These are phyloP conservation scores for Jatropha multifida DNA, from an alignment of 441 rosid genomes.

Conservation along the genomic window DNA sequence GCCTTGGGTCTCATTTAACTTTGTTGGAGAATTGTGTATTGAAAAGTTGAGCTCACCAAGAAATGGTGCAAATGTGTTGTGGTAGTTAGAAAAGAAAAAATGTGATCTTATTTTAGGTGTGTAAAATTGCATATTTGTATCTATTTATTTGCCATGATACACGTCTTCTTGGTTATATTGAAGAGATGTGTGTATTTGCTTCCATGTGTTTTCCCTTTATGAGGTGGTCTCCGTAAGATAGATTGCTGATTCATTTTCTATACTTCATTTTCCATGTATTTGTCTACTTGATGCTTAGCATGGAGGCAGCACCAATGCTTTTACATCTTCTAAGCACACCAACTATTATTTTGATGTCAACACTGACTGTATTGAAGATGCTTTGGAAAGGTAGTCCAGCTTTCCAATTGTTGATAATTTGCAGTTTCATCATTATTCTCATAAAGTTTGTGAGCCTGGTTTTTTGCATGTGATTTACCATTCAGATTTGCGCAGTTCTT, in stretches of 20 bases:
- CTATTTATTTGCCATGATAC: background rate
- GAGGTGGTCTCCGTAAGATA: background rate
- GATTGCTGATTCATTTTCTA: background rate
- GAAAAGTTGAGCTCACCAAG: too few species aligned
- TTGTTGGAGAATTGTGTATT: too few species aligned
- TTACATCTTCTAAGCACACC: conserved; percentile 66
- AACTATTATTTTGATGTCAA: conserved; percentile 73
- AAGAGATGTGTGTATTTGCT: background rate
- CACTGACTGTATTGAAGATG: conserved; percentile 72
- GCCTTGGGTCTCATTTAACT: too few species aligned
- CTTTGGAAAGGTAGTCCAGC: conserved; percentile 73
- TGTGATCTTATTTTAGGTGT: background rate
- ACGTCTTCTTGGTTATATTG: background rate
- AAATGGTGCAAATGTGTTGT: too few species aligned
- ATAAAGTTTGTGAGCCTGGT: conserved; percentile 17
- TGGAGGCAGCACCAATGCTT: conserved; percentile 90
- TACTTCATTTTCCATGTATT: conserved; percentile 8
- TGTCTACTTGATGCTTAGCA: conserved; percentile 48
- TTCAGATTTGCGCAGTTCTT: conserved; percentile 90
- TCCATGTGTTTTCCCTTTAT: background rate
- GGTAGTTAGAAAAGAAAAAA: too few species aligned
- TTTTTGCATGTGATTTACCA: conserved; percentile 23
- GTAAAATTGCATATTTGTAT: background rate
- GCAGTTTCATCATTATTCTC: conserved; percentile 8
- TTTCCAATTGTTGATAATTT: conserved; percentile 7